Evolutionary conservation across 2,329 filamentous ascomycete species (phyloP).

Genomic region (Colletotrichum caudatum): DNA sequence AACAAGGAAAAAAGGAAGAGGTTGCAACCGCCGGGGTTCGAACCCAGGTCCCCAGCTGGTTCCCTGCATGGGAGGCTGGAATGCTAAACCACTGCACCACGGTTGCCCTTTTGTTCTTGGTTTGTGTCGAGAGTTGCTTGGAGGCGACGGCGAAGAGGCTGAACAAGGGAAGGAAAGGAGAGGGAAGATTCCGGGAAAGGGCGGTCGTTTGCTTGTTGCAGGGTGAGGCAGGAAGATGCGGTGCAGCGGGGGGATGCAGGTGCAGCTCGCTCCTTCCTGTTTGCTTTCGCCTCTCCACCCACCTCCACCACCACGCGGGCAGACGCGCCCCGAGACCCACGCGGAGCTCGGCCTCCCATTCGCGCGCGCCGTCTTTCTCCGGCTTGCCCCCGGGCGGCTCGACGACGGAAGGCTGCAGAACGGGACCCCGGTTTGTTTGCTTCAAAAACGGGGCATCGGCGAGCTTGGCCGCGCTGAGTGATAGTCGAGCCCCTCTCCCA

Average conservation of each 20-base stretch:
- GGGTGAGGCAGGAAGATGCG: constrained; percentile 1
- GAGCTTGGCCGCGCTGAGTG: background rate
- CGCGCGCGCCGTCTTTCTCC: background rate
- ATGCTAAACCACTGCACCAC: constrained; percentile 42
- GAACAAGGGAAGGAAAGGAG: background rate
- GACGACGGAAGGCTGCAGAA: constrained; percentile 18
- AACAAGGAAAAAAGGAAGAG: background rate
- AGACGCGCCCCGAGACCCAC: constrained; percentile 18
- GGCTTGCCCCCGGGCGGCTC: constrained; percentile 10
- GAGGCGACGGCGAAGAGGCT: background rate
- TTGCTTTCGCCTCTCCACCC: constrained; percentile 6
- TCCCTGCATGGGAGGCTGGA: constrained; percentile 36
- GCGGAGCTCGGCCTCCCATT: constrained; percentile 1
- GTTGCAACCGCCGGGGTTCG: constrained; percentile 39
- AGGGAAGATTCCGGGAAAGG: background rate
- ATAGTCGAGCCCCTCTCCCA: background rate
- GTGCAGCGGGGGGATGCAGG: background rate
- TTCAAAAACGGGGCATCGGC: background rate
- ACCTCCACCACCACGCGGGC: background rate
- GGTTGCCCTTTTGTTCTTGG: constrained; percentile 11
- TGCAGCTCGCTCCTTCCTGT: constrained; percentile 26
- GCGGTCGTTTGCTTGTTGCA: background rate
- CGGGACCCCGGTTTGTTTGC: background rate
- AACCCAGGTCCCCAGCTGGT: constrained; percentile 38
- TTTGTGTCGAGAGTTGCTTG: constrained; percentile 11